phyloP scores from a whole-genome alignment of 2,329 filamentous ascomycete species.

The Ascochyta lentis region DNA sequence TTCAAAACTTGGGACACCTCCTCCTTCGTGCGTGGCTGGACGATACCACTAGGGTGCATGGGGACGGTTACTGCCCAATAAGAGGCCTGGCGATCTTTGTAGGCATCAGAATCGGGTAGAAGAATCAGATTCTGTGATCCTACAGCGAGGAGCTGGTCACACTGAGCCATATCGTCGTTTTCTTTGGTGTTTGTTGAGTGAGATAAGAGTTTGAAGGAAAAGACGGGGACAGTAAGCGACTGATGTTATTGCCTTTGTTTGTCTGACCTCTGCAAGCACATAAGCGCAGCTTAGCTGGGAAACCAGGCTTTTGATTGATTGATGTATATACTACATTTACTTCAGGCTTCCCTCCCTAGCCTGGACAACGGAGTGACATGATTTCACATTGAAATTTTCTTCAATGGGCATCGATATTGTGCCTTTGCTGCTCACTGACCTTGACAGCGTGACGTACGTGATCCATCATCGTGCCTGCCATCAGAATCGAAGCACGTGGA shows the following conservation, averaged over 20 bases:
- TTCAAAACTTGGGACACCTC: conserved; percentile 29
- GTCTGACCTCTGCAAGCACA: neutral
- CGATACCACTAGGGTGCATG: conserved; percentile 25
- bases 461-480: no score
- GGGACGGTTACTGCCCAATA: conserved; percentile 23
- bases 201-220: neutral
- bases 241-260: neutral
- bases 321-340: no score
- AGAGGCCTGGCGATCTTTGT: conserved; percentile 14
- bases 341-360: no score
- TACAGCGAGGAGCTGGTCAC: neutral
- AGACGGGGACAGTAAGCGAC: neutral
- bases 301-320: no score
- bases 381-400: no score
- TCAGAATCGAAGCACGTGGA: no score
- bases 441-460: no score
- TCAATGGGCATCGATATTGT: no score
- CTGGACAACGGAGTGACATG: no score
- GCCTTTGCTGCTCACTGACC: no score
- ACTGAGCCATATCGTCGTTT: neutral
- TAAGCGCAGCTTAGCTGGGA: neutral
- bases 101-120: conserved; percentile 10
- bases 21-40: conserved; percentile 25
- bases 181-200: neutral
- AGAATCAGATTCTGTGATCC: conserved; percentile 4